These are phyloP conservation scores for Gnomoniopsis sp. DNA, from an alignment of 2,329 filamentous ascomycete species.

Conservation along the genomic window DNA sequence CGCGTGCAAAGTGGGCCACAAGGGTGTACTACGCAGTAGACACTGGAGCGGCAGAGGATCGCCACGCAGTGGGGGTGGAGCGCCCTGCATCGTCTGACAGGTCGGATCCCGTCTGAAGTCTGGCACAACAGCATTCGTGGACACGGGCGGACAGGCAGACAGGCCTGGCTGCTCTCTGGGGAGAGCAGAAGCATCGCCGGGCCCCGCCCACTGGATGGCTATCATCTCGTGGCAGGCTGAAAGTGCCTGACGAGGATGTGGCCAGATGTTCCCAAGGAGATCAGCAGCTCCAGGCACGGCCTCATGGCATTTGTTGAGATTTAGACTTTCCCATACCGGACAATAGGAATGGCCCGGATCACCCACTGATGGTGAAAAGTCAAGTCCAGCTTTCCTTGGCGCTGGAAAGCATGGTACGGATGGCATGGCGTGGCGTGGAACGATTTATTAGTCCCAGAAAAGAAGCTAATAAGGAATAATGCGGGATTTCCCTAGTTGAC, in stretches of 20 bases:
- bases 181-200: not conserved
- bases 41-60: not conserved
- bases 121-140: not conserved
- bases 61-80: not conserved
- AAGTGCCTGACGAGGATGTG: not conserved
- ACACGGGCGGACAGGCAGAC: no score
- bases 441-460: not conserved
- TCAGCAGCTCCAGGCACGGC: not conserved
- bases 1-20: not conserved
- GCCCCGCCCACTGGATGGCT: not conserved
- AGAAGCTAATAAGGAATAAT: not conserved
- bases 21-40: not conserved
- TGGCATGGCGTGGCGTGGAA: not conserved
- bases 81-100: not conserved
- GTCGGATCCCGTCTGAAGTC: not conserved
- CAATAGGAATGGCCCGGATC: slow-evolving; percentile 4
- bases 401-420: not conserved
- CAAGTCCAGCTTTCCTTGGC: not conserved
- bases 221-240: not conserved
- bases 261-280: not conserved
- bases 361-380: not conserved
- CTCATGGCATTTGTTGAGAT: not conserved
- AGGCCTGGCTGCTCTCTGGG: not conserved
- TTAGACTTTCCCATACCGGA: slow-evolving; percentile 4
- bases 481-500: no score